Conservation (phyloP, 1,139 yeast species). For the Saccharomycopsis hybrid region DNA sequence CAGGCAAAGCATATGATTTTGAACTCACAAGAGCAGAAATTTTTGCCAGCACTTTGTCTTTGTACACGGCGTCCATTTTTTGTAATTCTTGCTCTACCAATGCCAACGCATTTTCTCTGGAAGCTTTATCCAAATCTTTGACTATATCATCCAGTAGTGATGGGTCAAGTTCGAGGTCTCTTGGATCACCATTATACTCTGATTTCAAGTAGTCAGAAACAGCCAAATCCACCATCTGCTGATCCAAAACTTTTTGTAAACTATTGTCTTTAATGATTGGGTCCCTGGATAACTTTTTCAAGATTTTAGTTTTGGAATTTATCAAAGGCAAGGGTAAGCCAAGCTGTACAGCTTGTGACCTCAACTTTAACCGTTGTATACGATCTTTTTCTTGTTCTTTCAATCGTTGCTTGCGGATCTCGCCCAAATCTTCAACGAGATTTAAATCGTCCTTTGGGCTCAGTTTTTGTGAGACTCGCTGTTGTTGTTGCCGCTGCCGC, state of each 20-base stretch:
- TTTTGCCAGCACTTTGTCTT: no score
- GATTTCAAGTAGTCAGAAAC: conserved; percentile 42
- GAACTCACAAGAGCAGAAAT: not conserved
- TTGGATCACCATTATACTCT: conserved; percentile 1
- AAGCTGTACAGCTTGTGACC: conserved; percentile 44
- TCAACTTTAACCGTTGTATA: conserved; percentile 8
- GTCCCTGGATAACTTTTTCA: conserved; percentile 3
- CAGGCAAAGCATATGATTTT: not conserved
- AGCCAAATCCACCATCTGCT: conserved; percentile 36
- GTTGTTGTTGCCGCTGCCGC: conserved; percentile 21
- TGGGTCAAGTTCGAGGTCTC: not conserved
- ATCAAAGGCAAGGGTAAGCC: conserved; percentile 47
- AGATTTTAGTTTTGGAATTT: conserved; percentile 12
- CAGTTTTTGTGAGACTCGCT: conserved; percentile 4
- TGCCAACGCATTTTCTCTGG: conserved; percentile 2
- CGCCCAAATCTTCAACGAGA: conserved; percentile 24
- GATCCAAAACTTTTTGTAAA: conserved; percentile 30
- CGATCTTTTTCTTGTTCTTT: not conserved
- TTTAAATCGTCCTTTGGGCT: no score
- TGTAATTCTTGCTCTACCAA: not conserved
- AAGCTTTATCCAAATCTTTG: conserved; percentile 1
- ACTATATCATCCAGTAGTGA: conserved; percentile 4
- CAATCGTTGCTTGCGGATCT: conserved; percentile 7
- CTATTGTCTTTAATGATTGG: conserved; percentile 5
- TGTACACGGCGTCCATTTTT: no score